Conservation (phyloP, 345 rosid species). For the Populus simonii region DNA sequence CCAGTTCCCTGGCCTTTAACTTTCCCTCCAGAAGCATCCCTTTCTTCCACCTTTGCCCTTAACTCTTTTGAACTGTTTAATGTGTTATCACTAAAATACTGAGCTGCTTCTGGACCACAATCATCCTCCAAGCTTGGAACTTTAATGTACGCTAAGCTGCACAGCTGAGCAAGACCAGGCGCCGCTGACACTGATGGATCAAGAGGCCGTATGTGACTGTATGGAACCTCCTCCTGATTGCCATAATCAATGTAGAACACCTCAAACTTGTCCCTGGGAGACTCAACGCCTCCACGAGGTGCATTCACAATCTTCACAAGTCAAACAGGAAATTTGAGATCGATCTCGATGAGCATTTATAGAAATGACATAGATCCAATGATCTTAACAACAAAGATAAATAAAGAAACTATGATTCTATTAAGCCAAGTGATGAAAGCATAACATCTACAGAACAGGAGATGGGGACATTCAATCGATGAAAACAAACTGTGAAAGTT, state of each 20-base stretch:
- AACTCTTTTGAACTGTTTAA: constrained; percentile 66
- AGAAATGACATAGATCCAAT: neutral
- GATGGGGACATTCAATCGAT: neutral
- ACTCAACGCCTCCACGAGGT: constrained; percentile 70
- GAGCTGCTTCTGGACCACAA: constrained; percentile 83
- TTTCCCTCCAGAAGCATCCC: constrained; percentile 86
- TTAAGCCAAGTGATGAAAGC: neutral
- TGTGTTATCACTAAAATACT: constrained; percentile 60
- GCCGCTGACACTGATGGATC: constrained; percentile 70
- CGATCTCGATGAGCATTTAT: neutral
- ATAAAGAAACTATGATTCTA: neutral
- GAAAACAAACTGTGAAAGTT: neutral
- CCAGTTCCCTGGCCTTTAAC: constrained; percentile 96
- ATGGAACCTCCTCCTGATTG: constrained; percentile 81
- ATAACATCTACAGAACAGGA: neutral
- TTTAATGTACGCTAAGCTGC: constrained; percentile 87
- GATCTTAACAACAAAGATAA: neutral
- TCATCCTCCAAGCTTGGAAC: constrained; percentile 83
- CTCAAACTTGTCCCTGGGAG: constrained; percentile 72
- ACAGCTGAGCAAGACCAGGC: constrained; percentile 88
- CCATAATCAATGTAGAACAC: constrained; percentile 96
- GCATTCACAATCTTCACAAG: constrained; percentile 68
- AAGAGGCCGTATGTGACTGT: constrained; percentile 65
- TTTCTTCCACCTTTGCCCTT: constrained; percentile 74
- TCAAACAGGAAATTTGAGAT: constrained; percentile 5